Evolutionary conservation across 257 asterid genomes (phyloP).

Genomic region (Solanum tarapatanum): DNA sequence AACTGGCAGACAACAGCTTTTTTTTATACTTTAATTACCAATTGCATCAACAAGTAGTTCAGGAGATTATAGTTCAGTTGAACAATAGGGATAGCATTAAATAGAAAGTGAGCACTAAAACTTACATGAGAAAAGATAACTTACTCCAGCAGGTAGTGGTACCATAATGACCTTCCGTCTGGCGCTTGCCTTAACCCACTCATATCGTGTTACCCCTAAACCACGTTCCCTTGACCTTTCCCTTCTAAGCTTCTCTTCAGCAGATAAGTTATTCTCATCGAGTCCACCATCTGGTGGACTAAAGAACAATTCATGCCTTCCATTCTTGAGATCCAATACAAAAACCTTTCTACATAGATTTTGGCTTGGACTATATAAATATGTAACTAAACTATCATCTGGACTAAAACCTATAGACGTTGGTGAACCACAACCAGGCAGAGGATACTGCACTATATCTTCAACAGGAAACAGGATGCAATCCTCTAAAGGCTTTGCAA

Average conservation of each 20-base stretch:
- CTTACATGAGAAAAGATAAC: conserved; percentile 13
- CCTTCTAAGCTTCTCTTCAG: conserved; percentile 86
- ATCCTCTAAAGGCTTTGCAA: conserved; percentile 41
- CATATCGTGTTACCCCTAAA: conserved; percentile 84
- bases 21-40: background rate
- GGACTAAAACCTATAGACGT: conserved; percentile 74
- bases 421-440: conserved; percentile 75
- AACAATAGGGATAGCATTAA: background rate
- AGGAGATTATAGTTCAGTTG: background rate
- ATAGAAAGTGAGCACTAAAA: background rate
- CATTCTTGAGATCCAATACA: conserved; percentile 48
- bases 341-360: conserved; percentile 55
- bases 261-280: conserved; percentile 72
- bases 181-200: conserved; percentile 74
- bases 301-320: conserved; percentile 60
- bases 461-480: conserved; percentile 54
- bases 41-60: background rate
- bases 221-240: conserved; percentile 94
- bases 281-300: conserved; percentile 93
- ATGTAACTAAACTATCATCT: conserved; percentile 64
- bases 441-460: conserved; percentile 76
- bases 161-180: conserved; percentile 61
- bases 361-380: conserved; percentile 65
- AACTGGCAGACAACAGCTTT: background rate
- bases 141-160: conserved; percentile 84